Evolutionary conservation across 768 basidiomycete species (phyloP).

Genomic region (Piloderma croceum): DNA sequence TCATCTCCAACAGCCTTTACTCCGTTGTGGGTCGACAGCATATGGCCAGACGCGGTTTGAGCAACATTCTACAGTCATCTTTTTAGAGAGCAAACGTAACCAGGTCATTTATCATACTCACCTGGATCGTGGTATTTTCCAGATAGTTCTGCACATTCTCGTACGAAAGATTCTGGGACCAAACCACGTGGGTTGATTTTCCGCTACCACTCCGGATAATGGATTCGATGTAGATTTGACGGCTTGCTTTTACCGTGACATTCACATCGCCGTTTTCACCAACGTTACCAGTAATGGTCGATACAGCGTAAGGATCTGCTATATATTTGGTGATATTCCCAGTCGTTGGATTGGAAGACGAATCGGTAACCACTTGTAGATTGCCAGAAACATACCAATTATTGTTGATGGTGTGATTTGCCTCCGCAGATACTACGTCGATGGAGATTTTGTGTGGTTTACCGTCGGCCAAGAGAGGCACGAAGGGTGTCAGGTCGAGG

Average conservation of each 20-base stretch:
- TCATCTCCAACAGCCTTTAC: slow-evolving; percentile 38
- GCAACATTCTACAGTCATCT: slow-evolving; percentile 36
- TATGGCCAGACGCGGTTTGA: slow-evolving; percentile 45
- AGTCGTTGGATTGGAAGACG: slow-evolving; percentile 58
- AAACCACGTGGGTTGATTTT: slow-evolving; percentile 46
- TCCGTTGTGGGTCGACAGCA: slow-evolving; percentile 45
- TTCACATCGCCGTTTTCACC: slow-evolving; percentile 42
- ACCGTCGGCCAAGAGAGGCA: slow-evolving; percentile 63
- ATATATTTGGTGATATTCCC: slow-evolving; percentile 59
- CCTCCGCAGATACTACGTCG: slow-evolving; percentile 67
- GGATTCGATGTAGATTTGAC: slow-evolving; percentile 54
- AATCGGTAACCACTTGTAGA: slow-evolving; percentile 63
- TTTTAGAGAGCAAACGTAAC: background rate
- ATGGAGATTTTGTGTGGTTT: slow-evolving; percentile 66
- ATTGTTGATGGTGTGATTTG: slow-evolving; percentile 55
- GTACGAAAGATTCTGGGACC: slow-evolving; percentile 56
- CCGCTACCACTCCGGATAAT: slow-evolving; percentile 61
- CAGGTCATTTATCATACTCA: slow-evolving; percentile 11
- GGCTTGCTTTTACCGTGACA: slow-evolving; percentile 57
- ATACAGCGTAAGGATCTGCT: slow-evolving; percentile 50
- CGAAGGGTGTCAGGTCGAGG: slow-evolving; percentile 73
- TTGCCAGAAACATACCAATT: slow-evolving; percentile 77
- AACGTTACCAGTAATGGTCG: slow-evolving; percentile 41
- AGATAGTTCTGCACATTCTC: slow-evolving; percentile 60
- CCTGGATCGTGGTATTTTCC: slow-evolving; percentile 39